Base-by-base conservation (phyloP, 1,284 basidiomycete genomes). In the Sanghuangporus sanghuang region DNA sequence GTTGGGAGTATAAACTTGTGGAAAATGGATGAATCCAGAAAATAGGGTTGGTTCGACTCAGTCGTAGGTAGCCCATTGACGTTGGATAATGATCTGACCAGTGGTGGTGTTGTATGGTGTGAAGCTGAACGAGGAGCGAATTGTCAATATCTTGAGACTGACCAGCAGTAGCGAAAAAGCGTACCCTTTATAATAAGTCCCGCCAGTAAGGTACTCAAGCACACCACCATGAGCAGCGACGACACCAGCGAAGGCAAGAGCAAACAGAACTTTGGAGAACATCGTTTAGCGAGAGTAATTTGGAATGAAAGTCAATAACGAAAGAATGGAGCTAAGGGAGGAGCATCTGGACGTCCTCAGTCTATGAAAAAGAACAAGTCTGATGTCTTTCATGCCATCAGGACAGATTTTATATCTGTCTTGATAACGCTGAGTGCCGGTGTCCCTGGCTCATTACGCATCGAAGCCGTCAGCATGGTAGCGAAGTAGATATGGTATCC, bases 61-160 rank as follows among this genome's bases (percentile, higher is more conserved):
- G 67, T 53, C 84, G 82, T 81, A 85, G 44, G 75, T 75, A 2
- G 78, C 73, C 83, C 82, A 85, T 12, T 81, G 81, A 35, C 83
- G 76, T 68, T 85, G 75, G 63, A 86, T 85, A 27, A 74, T 71
- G 14, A 80, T 79, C 71, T 85, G 84, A 9, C 83, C 83, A 6
- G 69, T 71, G 23, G 83, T 73, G n/a, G 73, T 73, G 69, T 76
- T 75, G 71, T 78, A 79, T 0, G 75, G 64, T 64, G 67, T 67
- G 68, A 70, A 71, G 12, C 70, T 71, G 55, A n/a, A n/a, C n/a
- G n/a, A n/a, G n/a, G 32, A 14, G 78, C 21, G 67, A 66, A 75
- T 66, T 76, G 38, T 35, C 76, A 21, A 5, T 5, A 32, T 32
- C 76, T 77, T 53, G 68, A 67, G 73, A 68, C 70, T 18, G 11